phyloP scores from a whole-genome alignment of 805 yeast species.

The Yarrowia sp. region DNA sequence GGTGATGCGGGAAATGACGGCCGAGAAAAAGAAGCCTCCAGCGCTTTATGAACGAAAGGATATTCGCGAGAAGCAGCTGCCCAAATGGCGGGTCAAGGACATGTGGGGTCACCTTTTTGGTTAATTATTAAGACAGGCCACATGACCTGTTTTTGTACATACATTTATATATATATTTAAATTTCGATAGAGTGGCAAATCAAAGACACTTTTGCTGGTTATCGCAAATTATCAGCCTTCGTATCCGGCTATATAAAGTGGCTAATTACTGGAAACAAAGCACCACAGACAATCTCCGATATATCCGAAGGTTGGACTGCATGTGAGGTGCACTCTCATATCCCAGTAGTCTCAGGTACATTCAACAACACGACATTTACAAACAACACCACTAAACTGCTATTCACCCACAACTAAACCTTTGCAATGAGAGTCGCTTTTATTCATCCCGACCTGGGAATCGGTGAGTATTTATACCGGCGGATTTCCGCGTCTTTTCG shows the following conservation, averaged over 20 bases:
- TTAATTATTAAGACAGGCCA: neutral
- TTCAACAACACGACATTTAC: neutral
- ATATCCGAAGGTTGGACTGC: neutral
- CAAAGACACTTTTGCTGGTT: too few species aligned
- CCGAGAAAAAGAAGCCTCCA: constrained; percentile 8
- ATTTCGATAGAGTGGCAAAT: too few species aligned
- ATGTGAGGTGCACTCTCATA: constrained; percentile 3
- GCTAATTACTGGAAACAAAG: neutral
- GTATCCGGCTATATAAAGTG: neutral
- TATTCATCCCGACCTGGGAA: constrained; percentile 93
- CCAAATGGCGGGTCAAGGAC: constrained; percentile 12
- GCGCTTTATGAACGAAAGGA: neutral
- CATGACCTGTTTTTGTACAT: neutral
- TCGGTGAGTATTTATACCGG: constrained; percentile 46
- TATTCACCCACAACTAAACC: neutral
- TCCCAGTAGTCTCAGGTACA: neutral
- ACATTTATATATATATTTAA: too few species aligned
- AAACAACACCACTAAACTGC: neutral
- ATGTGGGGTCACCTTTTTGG: constrained; percentile 23
- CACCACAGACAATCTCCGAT: neutral
- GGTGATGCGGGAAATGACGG: constrained; percentile 1
- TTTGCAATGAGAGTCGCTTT: constrained; percentile 69
- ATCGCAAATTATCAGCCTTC: too few species aligned
- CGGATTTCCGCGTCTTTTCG: too few species aligned
- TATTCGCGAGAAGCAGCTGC: constrained; percentile 17